phyloP scores from a whole-genome alignment of 192 early-diverging fungal genomes.

The Backusella mclennaniae region DNA sequence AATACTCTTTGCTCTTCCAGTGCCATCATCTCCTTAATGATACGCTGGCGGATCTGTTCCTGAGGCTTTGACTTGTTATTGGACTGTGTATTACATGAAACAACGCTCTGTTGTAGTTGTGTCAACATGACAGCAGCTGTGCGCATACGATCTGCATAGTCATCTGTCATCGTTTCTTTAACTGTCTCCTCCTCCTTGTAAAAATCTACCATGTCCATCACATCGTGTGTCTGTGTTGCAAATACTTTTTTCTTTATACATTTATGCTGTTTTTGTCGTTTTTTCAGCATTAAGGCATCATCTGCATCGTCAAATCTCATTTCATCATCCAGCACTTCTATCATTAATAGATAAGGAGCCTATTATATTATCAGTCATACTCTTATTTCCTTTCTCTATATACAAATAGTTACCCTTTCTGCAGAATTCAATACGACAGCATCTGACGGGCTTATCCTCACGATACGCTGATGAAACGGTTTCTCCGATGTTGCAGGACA shows the following conservation, averaged over 20 bases:
- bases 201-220: constrained; percentile 8
- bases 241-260: neutral
- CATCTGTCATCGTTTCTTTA: constrained; percentile 45
- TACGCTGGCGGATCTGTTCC: constrained; percentile 84
- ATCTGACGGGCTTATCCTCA: constrained; percentile 87
- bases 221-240: neutral
- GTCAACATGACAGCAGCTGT: constrained; percentile 96
- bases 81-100: neutral
- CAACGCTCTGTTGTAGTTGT: constrained; percentile 74
- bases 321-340: constrained; percentile 83
- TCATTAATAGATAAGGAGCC: constrained; percentile 88
- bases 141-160: constrained; percentile 91
- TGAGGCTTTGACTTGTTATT: constrained; percentile 40
- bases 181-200: neutral
- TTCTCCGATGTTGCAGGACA: constrained; percentile 69
- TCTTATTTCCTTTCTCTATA: neutral
- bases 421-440: constrained; percentile 98
- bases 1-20: constrained; percentile 84
- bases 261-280: constrained; percentile 9
- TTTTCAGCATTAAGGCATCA: constrained; percentile 11
- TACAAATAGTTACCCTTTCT: constrained; percentile 53
- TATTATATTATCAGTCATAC: constrained; percentile 17
- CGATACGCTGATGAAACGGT: constrained; percentile 81
- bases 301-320: constrained; percentile 45
- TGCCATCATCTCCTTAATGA: constrained; percentile 93